Evolutionary conservation across 1,284 basidiomycete species (phyloP).

Genomic region (Mixia osmundae): DNA sequence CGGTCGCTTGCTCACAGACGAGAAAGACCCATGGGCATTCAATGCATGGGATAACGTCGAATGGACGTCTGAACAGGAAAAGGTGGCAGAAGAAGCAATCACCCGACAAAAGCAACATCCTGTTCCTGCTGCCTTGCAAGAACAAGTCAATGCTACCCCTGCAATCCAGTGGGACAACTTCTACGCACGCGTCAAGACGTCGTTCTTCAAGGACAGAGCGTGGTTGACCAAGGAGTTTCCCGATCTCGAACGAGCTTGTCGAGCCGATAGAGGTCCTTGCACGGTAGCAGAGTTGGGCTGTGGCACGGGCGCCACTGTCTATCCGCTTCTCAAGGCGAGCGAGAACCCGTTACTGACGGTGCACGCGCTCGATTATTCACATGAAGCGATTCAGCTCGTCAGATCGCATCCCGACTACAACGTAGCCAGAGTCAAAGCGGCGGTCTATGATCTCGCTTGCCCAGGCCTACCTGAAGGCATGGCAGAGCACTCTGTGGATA

Average conservation of each 20-base stretch:
- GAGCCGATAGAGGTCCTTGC: too few species aligned
- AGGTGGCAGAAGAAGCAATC: slow-evolving; percentile 11
- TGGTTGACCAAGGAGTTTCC: slow-evolving; percentile 10
- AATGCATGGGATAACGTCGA: slow-evolving; percentile 20
- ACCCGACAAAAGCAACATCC: slow-evolving; percentile 11
- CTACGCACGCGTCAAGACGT: slow-evolving; percentile 55
- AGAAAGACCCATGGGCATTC: slow-evolving; percentile 16
- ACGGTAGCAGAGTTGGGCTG: slow-evolving; percentile 16
- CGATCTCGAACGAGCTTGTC: not conserved
- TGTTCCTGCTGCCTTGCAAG: slow-evolving; percentile 11
- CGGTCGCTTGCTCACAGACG: slow-evolving; percentile 12
- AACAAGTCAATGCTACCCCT: slow-evolving; percentile 47
- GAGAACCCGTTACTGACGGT: slow-evolving; percentile 50
- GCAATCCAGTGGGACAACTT: slow-evolving; percentile 67
- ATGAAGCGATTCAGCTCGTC: slow-evolving; percentile 73
- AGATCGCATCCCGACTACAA: slow-evolving; percentile 37
- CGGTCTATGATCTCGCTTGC: slow-evolving; percentile 69
- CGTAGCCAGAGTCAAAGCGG: slow-evolving; percentile 42
- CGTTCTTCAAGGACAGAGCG: slow-evolving; percentile 20
- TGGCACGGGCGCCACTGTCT: slow-evolving; percentile 85
- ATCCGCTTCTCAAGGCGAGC: slow-evolving; percentile 62
- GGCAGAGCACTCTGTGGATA: slow-evolving; percentile 41
- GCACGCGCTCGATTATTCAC: slow-evolving; percentile 75
- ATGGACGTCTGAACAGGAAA: slow-evolving; percentile 15
- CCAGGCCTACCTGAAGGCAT: slow-evolving; percentile 39